Percentiles rank a stretch among this genome's conserved stretches.
Evolutionary conservation across 441 rosid genomes (phyloP).

Genomic region (Melastoma candidum): DNA sequence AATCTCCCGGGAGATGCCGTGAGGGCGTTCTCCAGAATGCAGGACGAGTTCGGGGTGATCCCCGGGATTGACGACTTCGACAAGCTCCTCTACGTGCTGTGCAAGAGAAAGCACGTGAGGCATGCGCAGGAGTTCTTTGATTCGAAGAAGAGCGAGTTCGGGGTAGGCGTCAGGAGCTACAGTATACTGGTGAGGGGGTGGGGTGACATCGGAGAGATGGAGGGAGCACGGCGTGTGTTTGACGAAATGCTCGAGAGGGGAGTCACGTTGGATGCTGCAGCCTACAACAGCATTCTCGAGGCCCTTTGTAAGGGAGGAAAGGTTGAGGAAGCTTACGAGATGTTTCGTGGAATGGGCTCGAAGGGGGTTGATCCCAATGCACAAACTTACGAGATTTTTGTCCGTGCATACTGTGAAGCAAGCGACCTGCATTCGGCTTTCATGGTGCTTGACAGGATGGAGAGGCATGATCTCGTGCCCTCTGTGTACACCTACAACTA

Average conservation of each 20-base stretch:
- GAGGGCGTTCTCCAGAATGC: conserved; percentile 69
- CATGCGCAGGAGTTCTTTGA: conserved; percentile 55
- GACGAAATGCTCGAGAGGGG: conserved; percentile 59
- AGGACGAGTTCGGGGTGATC: conserved; percentile 56
- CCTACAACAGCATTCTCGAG: conserved; percentile 61
- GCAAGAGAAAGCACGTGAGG: conserved; percentile 58
- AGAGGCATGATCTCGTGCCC: conserved; percentile 48
- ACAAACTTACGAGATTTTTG: conserved; percentile 53
- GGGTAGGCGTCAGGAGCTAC: conserved; percentile 40
- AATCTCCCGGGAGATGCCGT: conserved; percentile 63
- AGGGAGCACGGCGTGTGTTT: conserved; percentile 54
- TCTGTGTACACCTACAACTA: conserved; percentile 77
- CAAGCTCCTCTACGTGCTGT: conserved; percentile 45
- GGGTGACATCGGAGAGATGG: conserved; percentile 43
- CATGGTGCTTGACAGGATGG: conserved; percentile 72
- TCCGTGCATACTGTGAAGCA: conserved; percentile 55
- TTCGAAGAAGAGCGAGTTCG: conserved; percentile 29
- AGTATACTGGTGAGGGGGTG: conserved; percentile 62
- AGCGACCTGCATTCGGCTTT: conserved; percentile 54
- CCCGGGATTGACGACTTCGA: conserved; percentile 62
- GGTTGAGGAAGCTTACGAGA: conserved; percentile 50
- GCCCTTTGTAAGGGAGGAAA: conserved; percentile 64
- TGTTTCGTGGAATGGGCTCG: conserved; percentile 46
- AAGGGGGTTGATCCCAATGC: conserved; percentile 56
- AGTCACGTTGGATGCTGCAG: conserved; percentile 42